Conservation (phyloP, 148 eudicot species). For the Cornus florida region DNA sequence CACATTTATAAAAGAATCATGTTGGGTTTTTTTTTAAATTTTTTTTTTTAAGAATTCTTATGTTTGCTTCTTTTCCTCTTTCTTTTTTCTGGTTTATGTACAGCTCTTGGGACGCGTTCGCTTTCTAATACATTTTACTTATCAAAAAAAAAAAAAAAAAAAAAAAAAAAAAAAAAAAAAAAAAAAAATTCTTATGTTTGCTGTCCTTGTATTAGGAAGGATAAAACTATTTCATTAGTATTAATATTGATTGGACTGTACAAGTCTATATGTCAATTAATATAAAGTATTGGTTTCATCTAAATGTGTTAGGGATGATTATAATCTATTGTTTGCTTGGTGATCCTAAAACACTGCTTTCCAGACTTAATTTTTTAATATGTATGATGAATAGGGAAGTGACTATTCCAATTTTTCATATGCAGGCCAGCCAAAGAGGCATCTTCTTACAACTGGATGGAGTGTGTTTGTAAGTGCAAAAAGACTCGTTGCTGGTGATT, state of each 20-base stretch:
- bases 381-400: background rate
- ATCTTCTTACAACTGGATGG: constrained; percentile 80
- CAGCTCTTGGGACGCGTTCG: no score
- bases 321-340: background rate
- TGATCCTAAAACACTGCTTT: background rate
- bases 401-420: background rate
- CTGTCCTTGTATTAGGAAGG: background rate
- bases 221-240: background rate
- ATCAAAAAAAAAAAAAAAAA: no score
- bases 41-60: background rate
- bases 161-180: no score
- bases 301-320: background rate
- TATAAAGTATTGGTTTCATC: background rate
- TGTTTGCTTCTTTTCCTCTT: no score
- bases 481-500: constrained; percentile 74
- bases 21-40: background rate
- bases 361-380: no score
- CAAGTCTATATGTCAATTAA: background rate
- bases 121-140: no score
- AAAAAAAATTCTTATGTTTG: background rate
- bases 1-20: background rate
- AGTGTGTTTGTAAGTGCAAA: constrained; percentile 79
- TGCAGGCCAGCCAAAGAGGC: constrained; percentile 74
- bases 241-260: background rate
- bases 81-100: no score